These are phyloP conservation scores for Alternaria metachromatica DNA, from an alignment of 2,329 filamentous ascomycete genomes.

Conservation along the genomic window DNA sequence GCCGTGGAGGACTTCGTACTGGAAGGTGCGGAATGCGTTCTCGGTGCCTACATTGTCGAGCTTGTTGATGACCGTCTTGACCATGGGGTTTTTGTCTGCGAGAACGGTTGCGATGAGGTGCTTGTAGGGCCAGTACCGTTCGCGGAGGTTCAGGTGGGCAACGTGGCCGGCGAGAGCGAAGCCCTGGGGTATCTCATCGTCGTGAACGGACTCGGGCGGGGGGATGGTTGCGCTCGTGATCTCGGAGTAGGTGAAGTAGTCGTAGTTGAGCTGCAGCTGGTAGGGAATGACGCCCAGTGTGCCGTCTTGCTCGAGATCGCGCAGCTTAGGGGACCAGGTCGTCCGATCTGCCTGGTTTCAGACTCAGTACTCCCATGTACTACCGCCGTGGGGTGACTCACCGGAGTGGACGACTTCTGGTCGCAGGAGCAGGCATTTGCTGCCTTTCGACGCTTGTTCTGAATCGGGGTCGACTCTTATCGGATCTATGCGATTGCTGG, in stretches of 20 bases:
- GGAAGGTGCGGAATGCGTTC: slow-evolving; percentile 89
- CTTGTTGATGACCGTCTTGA: slow-evolving; percentile 96
- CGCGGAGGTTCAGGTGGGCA: slow-evolving; percentile 90
- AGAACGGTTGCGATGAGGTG: slow-evolving; percentile 83
- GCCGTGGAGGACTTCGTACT: slow-evolving; percentile 87
- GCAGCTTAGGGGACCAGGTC: slow-evolving; percentile 77
- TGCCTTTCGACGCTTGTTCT: slow-evolving; percentile 56
- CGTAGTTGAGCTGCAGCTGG: slow-evolving; percentile 77
- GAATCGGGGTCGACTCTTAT: slow-evolving; percentile 68
- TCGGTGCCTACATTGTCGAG: slow-evolving; percentile 84
- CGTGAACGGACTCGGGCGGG: slow-evolving; percentile 70
- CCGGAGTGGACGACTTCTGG: slow-evolving; percentile 52
- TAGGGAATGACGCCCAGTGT: slow-evolving; percentile 77
- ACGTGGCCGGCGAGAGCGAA: slow-evolving; percentile 92
- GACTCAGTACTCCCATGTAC: slow-evolving; percentile 36
- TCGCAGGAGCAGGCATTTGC: slow-evolving; percentile 55
- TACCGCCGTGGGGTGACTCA: slow-evolving; percentile 27
- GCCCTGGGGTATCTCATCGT: slow-evolving; percentile 81
- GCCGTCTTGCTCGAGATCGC: slow-evolving; percentile 70
- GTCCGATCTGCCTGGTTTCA: slow-evolving; percentile 64
- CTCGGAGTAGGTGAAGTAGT: slow-evolving; percentile 86
- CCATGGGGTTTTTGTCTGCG: slow-evolving; percentile 82
- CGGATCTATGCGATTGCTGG: slow-evolving; percentile 67
- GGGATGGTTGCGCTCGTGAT: slow-evolving; percentile 81
- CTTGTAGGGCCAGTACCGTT: slow-evolving; percentile 85